Base-by-base conservation (phyloP, 2,329 filamentous ascomycete genomes). In the Neofusicoccum sp. region DNA sequence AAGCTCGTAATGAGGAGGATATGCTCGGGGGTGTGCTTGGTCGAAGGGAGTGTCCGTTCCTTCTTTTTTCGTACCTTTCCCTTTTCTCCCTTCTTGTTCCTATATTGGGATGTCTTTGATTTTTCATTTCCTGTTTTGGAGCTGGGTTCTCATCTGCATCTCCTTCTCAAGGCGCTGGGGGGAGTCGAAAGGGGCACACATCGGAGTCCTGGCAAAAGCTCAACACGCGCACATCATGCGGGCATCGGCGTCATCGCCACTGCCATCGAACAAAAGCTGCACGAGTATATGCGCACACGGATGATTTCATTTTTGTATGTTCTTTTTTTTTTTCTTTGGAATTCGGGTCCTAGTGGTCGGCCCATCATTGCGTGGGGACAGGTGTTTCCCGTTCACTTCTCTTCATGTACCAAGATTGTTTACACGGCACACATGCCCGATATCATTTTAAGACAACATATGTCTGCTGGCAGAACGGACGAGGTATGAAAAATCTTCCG, bases 191-290 rank as follows among this genome's bases (percentile, higher is more conserved):
- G 4, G n/a, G 51, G 51, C 26, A 31, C 38, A 43, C 26, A 43
- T 43, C 28, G 51, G 51, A 43, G 38, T 56, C 38, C 30, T 33
- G 38, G 51, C 38, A 40, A 56, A 56, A 56, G 38, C 51, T 43
- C 38, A 6, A 26, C n/a, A 16, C 30, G 12, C 38, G 51, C 28
- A 56, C 43, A 43, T 26, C 24, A 41, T 56, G 36, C 51, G 28
- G n/a, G 51, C 26, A 43, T 56, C 16, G 48, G 31, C 48, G 30
- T 31, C n/a, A 30, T 43, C 12, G 20, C 20, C 20, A 20, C 14
- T 33, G 33, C 12, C 7, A 33, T 14, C 16, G 3, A 47, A 31
- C 36, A 41, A 12, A 6, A 20, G 28, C 38, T 41, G 28, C 28
- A 43, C n/a, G 51, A 56, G 36, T 36, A 34, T 56, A 43, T 28